Base-by-base conservation (phyloP, 2,329 filamentous ascomycete genomes). In the Pseudovirgaria hyperparasitica region DNA sequence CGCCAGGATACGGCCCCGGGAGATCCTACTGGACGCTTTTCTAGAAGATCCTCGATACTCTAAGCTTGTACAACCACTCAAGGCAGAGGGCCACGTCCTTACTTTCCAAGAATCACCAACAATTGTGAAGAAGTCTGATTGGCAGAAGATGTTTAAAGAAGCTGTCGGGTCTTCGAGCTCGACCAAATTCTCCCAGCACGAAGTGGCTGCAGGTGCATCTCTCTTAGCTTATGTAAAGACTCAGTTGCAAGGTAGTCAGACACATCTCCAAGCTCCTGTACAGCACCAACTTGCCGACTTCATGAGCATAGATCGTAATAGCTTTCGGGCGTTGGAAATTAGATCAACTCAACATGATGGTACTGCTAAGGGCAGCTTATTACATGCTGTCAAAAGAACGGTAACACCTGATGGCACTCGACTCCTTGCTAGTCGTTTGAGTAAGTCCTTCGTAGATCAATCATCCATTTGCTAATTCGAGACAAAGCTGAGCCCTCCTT, bases 251-350 rank as follows among this genome's bases (percentile, higher is more conserved):
- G 82, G 82, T 11, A 60, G 76, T 28, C 75, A 72, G 43, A 73
- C 92, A 58, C 84, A 81, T 50, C 65, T 98, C 21, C 85, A 92
- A 48, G 75, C 82, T 23, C 90, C 90, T 2, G 60, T 76, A 19
- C 76, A 82, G 32, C 71, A 82, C 39, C 72, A 80, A 38, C 66
- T 71, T 27, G 64, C 81, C 45, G 72, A 92, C 35, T 74, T 79
- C 36, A 90, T 98, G 82, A 69, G 62, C 26, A 92, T 98, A 39
- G 90, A 98, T 57, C 86, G 79, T 47, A 92, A 86, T 45, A 94
- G 80, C 38, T 67, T 98, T 56, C 71, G 82, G 32, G 82, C 86
- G 1, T 65, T 98, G 4, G 90, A 98, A 52, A 82, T 98, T 38
- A 75, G 82, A 38, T 74, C 76, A 47, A 96, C 90, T 0, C 73